Evolutionary conservation across 371 early-diverging fungal genomes (phyloP), one percentile per base, ranked within the genome.

Genomic region (Furculomyces boomerangus): DNA sequence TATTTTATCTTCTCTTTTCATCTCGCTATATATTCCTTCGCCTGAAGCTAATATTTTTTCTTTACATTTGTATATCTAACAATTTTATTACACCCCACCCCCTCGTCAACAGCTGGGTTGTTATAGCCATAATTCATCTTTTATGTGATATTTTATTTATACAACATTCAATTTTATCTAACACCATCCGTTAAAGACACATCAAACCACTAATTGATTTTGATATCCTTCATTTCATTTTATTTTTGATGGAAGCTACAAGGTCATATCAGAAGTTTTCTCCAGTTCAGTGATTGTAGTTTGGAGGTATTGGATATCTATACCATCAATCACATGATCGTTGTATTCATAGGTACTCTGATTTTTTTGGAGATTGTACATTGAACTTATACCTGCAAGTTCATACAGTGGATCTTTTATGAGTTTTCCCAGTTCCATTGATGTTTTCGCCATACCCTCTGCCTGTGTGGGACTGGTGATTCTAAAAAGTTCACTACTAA

Each of bases 401-500:
- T n/a, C n/a, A n/a, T n/a, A n/a, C n/a, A 43, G 22, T 22, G 43
- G 43, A 43, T 43, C 22, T 43, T 43, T 43, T 8, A 22, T 43
- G 10, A 43, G 22, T 16, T 8, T 22, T 47, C 27, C 14, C 3
- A 54, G n/a, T 28, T 22, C 30, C 3, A 13, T 20, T 8, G 55
- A 50, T 10, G 41, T 25, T n/a, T 13, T 54, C 2, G 55, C 55
- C 55, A 54, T 54, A 8, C 16, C 41, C 41, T 54, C 40, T 25
- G 55, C 46, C 45, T 40, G 18, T 18, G 3, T 2, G 3, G 18
- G n/a, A 32, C 41, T 31, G 5, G 55, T 54, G 10, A 43, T 37
- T 8, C 31, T 31, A 31, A 40, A 54, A 13, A 40, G 25, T 3
- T 2, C 2, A 26, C 30, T 30, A 8, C 30, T 24, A 8, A 28